Evolutionary conservation across 2,329 filamentous ascomycete species (phyloP), one percentile per base, ranked within the genome.

Genomic region (Aspergillus ochraceus): DNA sequence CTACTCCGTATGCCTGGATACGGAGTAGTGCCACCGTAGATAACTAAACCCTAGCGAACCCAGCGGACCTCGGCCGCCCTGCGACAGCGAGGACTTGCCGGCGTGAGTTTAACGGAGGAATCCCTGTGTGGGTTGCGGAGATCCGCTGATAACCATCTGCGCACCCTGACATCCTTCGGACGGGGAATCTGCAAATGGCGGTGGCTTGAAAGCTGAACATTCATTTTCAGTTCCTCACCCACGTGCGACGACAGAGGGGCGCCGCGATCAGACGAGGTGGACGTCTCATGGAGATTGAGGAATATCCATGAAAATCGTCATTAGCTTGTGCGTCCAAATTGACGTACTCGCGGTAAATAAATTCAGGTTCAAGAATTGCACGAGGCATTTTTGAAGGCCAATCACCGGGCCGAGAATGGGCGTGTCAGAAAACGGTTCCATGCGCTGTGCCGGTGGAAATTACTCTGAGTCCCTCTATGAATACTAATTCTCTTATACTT

Each of bases 331-430:
- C 26, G 26, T 29, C 26, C 26, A 29, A 29, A 29, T 29, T 29
- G 26, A 29, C 26, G 26, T 29, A 29, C 26, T 29, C 26, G 26
- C 26, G 6, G 26, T 29, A 29, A 29, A 29, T 29, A 2, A 29
- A 29, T 29, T 29, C 26, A 9, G 26, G 26, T 29, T 9, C 6
- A 29, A 29, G 26, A 29, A 29, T 54, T 61, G 59, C 60, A 66
- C 65, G 65, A 67, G 65, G 65, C 60, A 67, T 65, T 67, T 67
- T 66, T 63, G 45, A 22, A 50, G 39, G 49, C 65, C 63, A 67
- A 67, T 67, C 22, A 56, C n/a, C 10, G 22, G 49, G 45, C 60
- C 49, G 20, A 49, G 55, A 58, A 45, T 42, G 49, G 52, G 56
- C 59, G 58, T 49, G 58, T 50, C 54, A 62, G 56, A 59, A 60